phyloP scores from a whole-genome alignment of 1,284 basidiomycete genomes.

The Amylostereum areolatum region DNA sequence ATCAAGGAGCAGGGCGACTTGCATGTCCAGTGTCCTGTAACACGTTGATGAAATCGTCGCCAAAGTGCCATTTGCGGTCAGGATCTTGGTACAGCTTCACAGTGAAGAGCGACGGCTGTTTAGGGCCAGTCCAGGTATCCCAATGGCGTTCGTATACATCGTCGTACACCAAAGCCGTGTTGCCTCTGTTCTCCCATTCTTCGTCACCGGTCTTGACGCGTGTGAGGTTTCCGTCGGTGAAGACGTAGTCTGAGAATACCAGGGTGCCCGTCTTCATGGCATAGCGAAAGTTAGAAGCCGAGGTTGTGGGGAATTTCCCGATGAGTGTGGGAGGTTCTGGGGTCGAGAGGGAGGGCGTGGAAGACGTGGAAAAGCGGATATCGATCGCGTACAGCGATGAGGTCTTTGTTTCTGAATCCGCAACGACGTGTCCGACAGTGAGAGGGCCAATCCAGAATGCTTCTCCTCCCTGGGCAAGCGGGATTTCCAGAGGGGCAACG shows the following conservation, averaged over 20 bases:
- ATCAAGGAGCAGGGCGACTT: conserved; percentile 16
- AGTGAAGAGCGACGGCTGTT: conserved; percentile 64
- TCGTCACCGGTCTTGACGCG: conserved; percentile 64
- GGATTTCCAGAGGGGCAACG: conserved; percentile 42
- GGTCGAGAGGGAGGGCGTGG: conserved; percentile 20
- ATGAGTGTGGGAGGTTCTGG: conserved; percentile 26
- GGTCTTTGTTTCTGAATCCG: conserved; percentile 39
- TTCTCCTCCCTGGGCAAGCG: conserved; percentile 59
- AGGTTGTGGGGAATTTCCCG: conserved; percentile 56
- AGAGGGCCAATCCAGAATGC: conserved; percentile 69
- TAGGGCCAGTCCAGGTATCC: conserved; percentile 82
- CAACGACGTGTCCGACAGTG: conserved; percentile 63
- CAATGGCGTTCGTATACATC: conserved; percentile 76
- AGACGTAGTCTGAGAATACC: conserved; percentile 76
- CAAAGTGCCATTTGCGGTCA: conserved; percentile 48
- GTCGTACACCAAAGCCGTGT: conserved; percentile 76
- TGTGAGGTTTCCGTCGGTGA: conserved; percentile 65
- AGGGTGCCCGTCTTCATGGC: conserved; percentile 42
- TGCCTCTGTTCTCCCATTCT: conserved; percentile 65
- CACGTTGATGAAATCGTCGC: conserved; percentile 48
- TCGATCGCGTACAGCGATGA: conserved; percentile 56
- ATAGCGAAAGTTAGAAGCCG: conserved; percentile 67
- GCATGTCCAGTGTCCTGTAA: conserved; percentile 66
- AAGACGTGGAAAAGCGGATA: conserved; percentile 33
- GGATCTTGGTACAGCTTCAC: conserved; percentile 44